A percentile compares a stretch with the other conserved stretches of the same genome.
Evolutionary conservation across 2,329 filamentous ascomycete species (phyloP).

Genomic region (Tympanopsis confertula): DNA sequence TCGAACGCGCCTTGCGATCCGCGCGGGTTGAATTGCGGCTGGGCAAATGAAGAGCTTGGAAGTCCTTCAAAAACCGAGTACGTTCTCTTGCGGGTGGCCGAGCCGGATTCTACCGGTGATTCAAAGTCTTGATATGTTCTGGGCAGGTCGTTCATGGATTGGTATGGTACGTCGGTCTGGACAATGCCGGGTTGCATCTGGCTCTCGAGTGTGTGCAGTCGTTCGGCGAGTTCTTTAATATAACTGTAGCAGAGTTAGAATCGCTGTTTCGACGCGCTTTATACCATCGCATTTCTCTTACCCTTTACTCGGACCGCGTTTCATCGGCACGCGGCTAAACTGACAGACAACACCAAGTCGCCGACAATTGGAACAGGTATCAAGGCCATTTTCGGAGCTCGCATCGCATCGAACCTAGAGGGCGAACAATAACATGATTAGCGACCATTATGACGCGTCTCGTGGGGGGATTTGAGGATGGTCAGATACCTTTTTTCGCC

Average conservation of each 20-base stretch:
- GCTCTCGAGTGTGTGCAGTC: constrained; percentile 39
- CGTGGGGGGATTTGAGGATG: constrained; percentile 3
- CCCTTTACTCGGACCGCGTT: constrained; percentile 45
- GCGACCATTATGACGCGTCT: constrained; percentile 1
- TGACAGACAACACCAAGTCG: constrained; percentile 36
- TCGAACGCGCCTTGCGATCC: background rate
- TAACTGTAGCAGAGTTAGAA: constrained; percentile 26
- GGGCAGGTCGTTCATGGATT: constrained; percentile 20
- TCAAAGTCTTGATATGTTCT: background rate
- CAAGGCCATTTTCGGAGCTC: constrained; percentile 34
- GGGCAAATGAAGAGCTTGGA: background rate
- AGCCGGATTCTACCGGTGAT: background rate
- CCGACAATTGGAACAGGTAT: constrained; percentile 41
- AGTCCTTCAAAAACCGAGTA: constrained; percentile 1
- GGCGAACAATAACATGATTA: background rate
- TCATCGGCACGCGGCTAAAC: constrained; percentile 45
- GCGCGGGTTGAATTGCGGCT: background rate
- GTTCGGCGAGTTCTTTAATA: constrained; percentile 45
- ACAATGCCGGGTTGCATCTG: constrained; percentile 26
- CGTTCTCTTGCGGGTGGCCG: background rate
- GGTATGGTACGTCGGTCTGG: constrained; percentile 23
- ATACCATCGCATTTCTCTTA: constrained; percentile 12
- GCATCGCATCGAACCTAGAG: constrained; percentile 41
- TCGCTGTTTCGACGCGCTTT: constrained; percentile 3
- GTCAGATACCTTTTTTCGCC: constrained; percentile 36